phyloP scores from a whole-genome alignment of 768 basidiomycete species.

The Naganishia antarctica region DNA sequence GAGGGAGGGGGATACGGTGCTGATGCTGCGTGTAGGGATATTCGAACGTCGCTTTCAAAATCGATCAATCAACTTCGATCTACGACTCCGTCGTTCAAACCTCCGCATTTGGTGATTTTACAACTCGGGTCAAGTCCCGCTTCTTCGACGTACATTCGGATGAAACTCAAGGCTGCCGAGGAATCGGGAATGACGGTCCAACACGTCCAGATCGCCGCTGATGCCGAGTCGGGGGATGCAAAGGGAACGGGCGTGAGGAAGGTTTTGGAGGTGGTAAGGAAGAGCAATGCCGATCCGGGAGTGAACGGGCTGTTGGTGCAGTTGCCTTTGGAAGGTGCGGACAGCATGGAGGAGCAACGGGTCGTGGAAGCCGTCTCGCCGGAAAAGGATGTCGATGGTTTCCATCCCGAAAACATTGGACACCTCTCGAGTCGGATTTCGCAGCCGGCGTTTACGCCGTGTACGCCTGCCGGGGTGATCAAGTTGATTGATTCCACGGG shows the following conservation, averaged over 20 bases:
- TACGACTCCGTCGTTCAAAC: conserved; percentile 78
- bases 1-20: neutral
- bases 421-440: conserved; percentile 85
- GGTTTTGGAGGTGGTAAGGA: conserved; percentile 69
- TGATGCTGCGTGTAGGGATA: conserved; percentile 58
- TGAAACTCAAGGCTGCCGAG: conserved; percentile 93
- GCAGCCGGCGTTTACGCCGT: conserved; percentile 83
- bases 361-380: conserved; percentile 94
- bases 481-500: conserved; percentile 79
- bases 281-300: conserved; percentile 73
- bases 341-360: conserved; percentile 71
- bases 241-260: conserved; percentile 57
- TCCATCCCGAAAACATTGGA: conserved; percentile 98
- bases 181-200: conserved; percentile 85
- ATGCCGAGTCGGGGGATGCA: conserved; percentile 38
- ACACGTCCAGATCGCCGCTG: conserved; percentile 59
- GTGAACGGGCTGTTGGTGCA: conserved; percentile 92
- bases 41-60: conserved; percentile 70
- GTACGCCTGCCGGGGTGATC: conserved; percentile 91
- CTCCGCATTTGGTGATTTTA: conserved; percentile 76
- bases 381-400: conserved; percentile 97
- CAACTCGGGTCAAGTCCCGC: conserved; percentile 91
- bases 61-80: conserved; percentile 63
- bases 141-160: conserved; percentile 86
- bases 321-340: conserved; percentile 80